Evolutionary conservation across 2,329 filamentous ascomycete species (phyloP).

Genomic region (Rasamsonia emersonii): DNA sequence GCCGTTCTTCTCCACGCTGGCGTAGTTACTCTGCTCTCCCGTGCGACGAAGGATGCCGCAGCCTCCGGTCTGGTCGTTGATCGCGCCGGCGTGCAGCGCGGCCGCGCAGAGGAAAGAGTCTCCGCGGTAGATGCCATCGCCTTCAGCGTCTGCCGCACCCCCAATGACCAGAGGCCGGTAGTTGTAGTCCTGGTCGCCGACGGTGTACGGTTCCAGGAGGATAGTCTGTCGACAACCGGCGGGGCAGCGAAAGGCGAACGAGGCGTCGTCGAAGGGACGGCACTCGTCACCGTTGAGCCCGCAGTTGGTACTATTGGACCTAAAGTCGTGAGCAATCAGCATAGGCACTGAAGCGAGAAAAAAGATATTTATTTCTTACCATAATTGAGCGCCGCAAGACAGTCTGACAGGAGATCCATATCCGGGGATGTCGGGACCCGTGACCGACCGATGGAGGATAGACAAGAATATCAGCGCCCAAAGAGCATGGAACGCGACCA

Average conservation of each 20-base stretch:
- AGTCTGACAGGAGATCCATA: conserved; percentile 27
- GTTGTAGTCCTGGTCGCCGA: conserved; percentile 48
- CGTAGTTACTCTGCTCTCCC: conserved; percentile 43
- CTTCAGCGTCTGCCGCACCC: conserved; percentile 35
- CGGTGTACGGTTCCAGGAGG: conserved; percentile 47
- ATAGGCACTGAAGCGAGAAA: no score
- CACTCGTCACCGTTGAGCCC: conserved; percentile 50
- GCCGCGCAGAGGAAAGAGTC: conserved; percentile 55
- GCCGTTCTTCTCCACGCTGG: conserved; percentile 37
- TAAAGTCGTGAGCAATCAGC: conserved; percentile 6
- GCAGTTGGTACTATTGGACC: conserved; percentile 36
- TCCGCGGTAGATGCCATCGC: conserved; percentile 44
- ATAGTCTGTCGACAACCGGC: conserved; percentile 47
- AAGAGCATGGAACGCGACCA: conserved; percentile 18
- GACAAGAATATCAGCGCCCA: conserved; percentile 28
- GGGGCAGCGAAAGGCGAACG: conserved; percentile 50
- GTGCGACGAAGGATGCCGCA: conserved; percentile 47
- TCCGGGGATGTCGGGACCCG: conserved; percentile 21
- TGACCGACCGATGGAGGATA: conserved; percentile 21
- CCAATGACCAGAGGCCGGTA: conserved; percentile 49
- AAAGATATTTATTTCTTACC: no score
- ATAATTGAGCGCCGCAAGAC: conserved; percentile 25
- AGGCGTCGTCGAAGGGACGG: conserved; percentile 46
- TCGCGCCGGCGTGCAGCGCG: conserved; percentile 52
- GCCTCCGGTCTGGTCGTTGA: conserved; percentile 46